Base-by-base conservation (phyloP, 2,329 filamentous ascomycete genomes). In the Colletotrichum lupini region DNA sequence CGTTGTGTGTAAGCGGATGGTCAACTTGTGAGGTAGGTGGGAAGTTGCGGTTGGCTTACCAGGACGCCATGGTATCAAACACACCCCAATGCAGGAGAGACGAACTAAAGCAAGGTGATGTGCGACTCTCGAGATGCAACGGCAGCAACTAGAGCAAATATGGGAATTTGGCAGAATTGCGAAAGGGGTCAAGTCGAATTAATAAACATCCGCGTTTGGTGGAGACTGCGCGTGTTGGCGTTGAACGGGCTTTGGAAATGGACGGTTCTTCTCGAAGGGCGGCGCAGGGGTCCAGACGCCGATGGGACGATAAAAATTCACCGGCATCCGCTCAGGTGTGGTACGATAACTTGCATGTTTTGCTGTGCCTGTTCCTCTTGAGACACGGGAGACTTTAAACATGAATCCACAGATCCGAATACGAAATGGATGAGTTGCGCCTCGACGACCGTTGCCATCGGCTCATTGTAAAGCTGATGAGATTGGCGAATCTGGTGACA, bases 241-340 rank as follows among this genome's bases (percentile, higher is more conserved):
- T 24, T 46, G 42, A 60, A 60, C 66, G 66, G 70, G 70, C 70
- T 70, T 73, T 70, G 70, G 56, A 64, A 28, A 26, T 65, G 70
- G 60, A 69, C 19, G 32, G 35, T 24, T 68, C 46, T 72, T 57
- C 42, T 49, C 19, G 30, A 67, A 61, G 62, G 26, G 35, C n/a
- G 49, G 26, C 46, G 58, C 58, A 68, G 37, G 70, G 70, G 66
- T 52, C 60, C 70, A 73, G 70, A 70, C 55, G 60, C 70, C 67
- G 60, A 65, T 73, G 70, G 70, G 67, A 73, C 60, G 70, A 70
- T 70, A 9, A 49, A 65, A 57, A 57, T 61, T 57, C 67, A 73
- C 35, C 70, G 67, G 67, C 70, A 73, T 70, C 70, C 70, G 70
- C 42, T 65, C 70, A 26, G 16, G 28, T 26, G 55, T 73, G 70